phyloP scores from a whole-genome alignment of 1,284 basidiomycete species.

The Boletus semigastroideus region DNA sequence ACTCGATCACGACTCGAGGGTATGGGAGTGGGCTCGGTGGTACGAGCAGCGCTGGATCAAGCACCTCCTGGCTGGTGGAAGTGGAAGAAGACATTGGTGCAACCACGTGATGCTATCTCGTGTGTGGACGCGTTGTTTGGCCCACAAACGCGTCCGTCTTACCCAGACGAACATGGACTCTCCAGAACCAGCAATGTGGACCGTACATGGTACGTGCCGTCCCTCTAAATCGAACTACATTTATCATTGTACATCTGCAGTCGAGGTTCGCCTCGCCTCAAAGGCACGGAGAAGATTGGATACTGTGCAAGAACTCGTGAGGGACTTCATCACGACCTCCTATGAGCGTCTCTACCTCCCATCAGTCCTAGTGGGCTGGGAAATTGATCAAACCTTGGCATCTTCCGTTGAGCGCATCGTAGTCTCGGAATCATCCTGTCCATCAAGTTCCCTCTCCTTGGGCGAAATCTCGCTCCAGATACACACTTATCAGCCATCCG shows the following conservation, averaged over 20 bases:
- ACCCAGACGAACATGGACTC: slow-evolving; percentile 20
- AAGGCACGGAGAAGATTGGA: slow-evolving; percentile 71
- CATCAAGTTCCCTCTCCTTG: slow-evolving; percentile 53
- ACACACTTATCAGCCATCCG: slow-evolving; percentile 84
- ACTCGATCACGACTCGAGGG: slow-evolving; percentile 70
- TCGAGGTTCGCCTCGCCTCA: slow-evolving; percentile 78
- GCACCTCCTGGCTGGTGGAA: slow-evolving; percentile 14
- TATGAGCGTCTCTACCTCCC: slow-evolving; percentile 64
- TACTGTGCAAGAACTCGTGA: slow-evolving; percentile 63
- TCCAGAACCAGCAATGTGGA: slow-evolving; percentile 40
- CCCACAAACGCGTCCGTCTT: slow-evolving; percentile 21
- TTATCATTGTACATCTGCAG: slow-evolving; percentile 41
- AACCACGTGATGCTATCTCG: slow-evolving; percentile 22
- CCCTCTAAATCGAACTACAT: background rate
- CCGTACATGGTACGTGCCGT: slow-evolving; percentile 52
- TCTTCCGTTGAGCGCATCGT: slow-evolving; percentile 76
- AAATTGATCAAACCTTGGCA: slow-evolving; percentile 65
- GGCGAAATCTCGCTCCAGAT: slow-evolving; percentile 68
- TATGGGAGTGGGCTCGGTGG: slow-evolving; percentile 49
- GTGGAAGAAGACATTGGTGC: background rate
- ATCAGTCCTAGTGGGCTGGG: slow-evolving; percentile 72
- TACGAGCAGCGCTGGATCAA: slow-evolving; percentile 57
- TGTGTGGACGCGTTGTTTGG: slow-evolving; percentile 46
- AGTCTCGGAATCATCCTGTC: slow-evolving; percentile 69
- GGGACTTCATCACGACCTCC: slow-evolving; percentile 57